Evolutionary conservation across 257 asterid species (phyloP).

Genomic region (Linderniella brevidens): DNA sequence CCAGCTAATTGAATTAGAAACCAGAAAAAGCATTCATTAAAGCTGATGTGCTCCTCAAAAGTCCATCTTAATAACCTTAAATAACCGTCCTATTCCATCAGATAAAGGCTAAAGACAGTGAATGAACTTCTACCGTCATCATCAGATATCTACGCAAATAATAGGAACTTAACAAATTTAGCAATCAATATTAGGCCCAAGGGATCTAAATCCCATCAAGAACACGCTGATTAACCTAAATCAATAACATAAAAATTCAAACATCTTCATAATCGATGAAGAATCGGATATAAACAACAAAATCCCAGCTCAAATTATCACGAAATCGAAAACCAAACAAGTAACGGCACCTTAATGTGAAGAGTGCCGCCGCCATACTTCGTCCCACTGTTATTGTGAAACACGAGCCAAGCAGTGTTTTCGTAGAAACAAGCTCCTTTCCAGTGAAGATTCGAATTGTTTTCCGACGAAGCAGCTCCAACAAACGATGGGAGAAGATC

Average conservation of each 20-base stretch:
- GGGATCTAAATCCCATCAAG: too few species aligned
- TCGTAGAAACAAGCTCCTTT: conserved; percentile 70
- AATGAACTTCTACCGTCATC: too few species aligned
- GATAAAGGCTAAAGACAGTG: too few species aligned
- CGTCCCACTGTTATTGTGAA: conserved; percentile 44
- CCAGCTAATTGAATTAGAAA: not conserved
- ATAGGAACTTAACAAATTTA: too few species aligned
- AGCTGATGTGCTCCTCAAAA: too few species aligned
- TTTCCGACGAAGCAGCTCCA: conserved; percentile 25
- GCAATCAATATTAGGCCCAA: too few species aligned
- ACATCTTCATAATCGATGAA: too few species aligned
- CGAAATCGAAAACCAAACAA: not conserved
- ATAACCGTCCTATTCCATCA: too few species aligned
- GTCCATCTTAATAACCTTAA: too few species aligned
- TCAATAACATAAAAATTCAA: too few species aligned
- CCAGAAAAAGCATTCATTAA: not conserved
- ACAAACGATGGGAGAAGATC: conserved; percentile 72
- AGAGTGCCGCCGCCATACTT: conserved; percentile 82
- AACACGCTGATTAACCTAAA: too few species aligned
- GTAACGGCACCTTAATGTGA: conserved; percentile 45
- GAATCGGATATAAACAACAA: conserved; percentile 2
- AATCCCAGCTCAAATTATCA: not conserved
- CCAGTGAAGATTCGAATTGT: conserved; percentile 32
- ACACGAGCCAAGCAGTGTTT: conserved; percentile 66
- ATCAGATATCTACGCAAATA: too few species aligned